Evolutionary conservation across 2,329 filamentous ascomycete genomes (phyloP), one percentile per base, ranked within the genome.

Genomic region (Stachybotrys chlorohalonatus): DNA sequence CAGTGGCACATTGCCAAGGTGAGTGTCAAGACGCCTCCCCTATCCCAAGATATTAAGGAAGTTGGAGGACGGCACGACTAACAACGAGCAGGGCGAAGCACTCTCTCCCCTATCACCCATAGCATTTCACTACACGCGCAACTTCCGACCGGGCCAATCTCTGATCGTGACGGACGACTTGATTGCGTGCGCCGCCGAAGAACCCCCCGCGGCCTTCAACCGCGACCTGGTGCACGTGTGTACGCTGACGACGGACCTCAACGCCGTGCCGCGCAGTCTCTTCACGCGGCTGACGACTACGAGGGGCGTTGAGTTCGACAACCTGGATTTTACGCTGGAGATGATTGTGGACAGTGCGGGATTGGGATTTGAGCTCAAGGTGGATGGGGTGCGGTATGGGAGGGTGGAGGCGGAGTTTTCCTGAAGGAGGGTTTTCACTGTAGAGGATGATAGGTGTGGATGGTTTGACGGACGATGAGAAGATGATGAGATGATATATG

Each of bases 1-100:
- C 86, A 90, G 70, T 92, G 89, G 89, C 87, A 91, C 68, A 89
- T 91, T 66, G 82, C 84, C 57, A 90, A 90, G 79, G 86, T 85
- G 63, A 47, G 46, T n/a, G 11, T 24, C 15, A n/a, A 24, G 24
- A 24, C 24, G 24, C 24, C 24, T 24, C 61, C 75, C 70, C 48
- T 54, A 5, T 17, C 3, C 54, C 49, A 2, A 54, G 36, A 9
- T 13, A 13, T 5, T 5, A 5, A 42, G 36, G 13, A 13, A 42
- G 13, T 9, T 9, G 36, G 9, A 42, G 13, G 13, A 42, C 2
- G 13, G 13, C 6, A 9, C 13, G 36, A 3, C 36, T 42, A 5
- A 59, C 45, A 48, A n/a, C 13, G 11, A 3, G 1, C 52, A 58
- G 84, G 87, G 86, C 55, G 87, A 90, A 61, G 81, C 87, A 45